Percentiles rank a stretch among this genome's conserved stretches.
These are phyloP conservation scores for Strobilomyces dryophilus DNA, from an alignment of 768 basidiomycete genomes.

Conservation along the genomic window DNA sequence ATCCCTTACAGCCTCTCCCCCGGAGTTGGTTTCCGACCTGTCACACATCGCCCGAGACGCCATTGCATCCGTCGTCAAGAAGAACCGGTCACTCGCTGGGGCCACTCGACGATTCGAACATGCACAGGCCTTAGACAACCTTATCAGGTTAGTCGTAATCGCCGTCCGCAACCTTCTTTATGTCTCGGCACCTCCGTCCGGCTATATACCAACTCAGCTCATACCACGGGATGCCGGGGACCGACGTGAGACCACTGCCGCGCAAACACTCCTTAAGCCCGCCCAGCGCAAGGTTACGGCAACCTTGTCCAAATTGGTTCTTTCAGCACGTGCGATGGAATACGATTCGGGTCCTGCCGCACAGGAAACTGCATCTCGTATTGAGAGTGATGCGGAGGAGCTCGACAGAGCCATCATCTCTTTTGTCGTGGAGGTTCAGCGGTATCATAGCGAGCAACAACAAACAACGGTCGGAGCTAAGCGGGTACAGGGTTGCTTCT, in stretches of 20 bases:
- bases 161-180: constrained; percentile 79
- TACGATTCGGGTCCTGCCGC: constrained; percentile 67
- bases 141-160: constrained; percentile 60
- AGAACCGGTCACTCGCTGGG: constrained; percentile 49
- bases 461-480: constrained; percentile 34
- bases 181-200: constrained; percentile 53
- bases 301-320: constrained; percentile 82
- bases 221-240: constrained; percentile 49
- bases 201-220: constrained; percentile 55
- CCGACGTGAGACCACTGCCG: constrained; percentile 37
- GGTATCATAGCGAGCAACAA: constrained; percentile 38
- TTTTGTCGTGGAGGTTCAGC: constrained; percentile 69
- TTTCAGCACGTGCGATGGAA: constrained; percentile 86
- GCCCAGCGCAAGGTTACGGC: constrained; percentile 84
- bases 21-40: constrained; percentile 58
- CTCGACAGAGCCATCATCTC: constrained; percentile 66
- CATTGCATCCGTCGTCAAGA: constrained; percentile 55
- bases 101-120: constrained; percentile 49
- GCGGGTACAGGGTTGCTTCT: constrained; percentile 59
- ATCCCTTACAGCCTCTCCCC: constrained; percentile 51
- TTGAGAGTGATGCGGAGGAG: constrained; percentile 73
- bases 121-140: constrained; percentile 54
- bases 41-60: constrained; percentile 53
- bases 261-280: constrained; percentile 66
- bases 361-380: constrained; percentile 61